Conservation (phyloP, 2,329 filamentous ascomycete genomes). For the Myrmaecium sp. region DNA sequence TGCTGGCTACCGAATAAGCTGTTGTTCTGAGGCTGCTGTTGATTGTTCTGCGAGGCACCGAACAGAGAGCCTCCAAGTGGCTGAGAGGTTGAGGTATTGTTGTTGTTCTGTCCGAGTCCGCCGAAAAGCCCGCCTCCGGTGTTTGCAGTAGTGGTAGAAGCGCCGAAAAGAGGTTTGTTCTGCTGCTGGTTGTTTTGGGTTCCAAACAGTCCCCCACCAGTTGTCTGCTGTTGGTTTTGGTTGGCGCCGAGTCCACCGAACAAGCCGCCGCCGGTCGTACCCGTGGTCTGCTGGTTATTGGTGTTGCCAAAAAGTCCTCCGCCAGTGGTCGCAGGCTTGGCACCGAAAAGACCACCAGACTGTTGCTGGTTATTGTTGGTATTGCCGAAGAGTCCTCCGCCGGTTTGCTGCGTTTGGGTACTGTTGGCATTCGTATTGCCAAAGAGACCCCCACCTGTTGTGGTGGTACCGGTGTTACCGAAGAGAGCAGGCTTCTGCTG, state of each 20-base stretch:
- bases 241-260: conserved; percentile 12
- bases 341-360: conserved; percentile 23
- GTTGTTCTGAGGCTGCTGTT: conserved; percentile 20
- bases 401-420: conserved; percentile 9
- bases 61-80: conserved; percentile 23
- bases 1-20: conserved; percentile 40
- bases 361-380: conserved; percentile 18
- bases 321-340: conserved; percentile 13
- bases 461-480: conserved; percentile 11
- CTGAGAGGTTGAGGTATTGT: conserved; percentile 17
- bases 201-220: conserved; percentile 22
- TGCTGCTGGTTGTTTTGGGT: conserved; percentile 8
- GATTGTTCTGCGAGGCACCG: conserved; percentile 24
- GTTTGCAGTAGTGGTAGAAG: conserved; percentile 5
- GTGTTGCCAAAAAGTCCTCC: conserved; percentile 10
- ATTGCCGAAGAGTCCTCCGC: conserved; percentile 32
- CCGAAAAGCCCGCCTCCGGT: conserved; percentile 32
- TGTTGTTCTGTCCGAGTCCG: conserved; percentile 21
- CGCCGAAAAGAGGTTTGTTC: too few species aligned
- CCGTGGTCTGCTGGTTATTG: conserved; percentile 7
- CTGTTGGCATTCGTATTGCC: conserved; percentile 16
- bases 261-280: conserved; percentile 9
- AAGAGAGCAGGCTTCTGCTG: conserved; percentile 24
- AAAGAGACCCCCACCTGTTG: conserved; percentile 31
- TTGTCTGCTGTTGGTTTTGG: conserved; percentile 14